Evolutionary conservation across 1,284 basidiomycete genomes (phyloP), one percentile per base, ranked within the genome.

Genomic region (Apiotrichum mycotoxinovorans): DNA sequence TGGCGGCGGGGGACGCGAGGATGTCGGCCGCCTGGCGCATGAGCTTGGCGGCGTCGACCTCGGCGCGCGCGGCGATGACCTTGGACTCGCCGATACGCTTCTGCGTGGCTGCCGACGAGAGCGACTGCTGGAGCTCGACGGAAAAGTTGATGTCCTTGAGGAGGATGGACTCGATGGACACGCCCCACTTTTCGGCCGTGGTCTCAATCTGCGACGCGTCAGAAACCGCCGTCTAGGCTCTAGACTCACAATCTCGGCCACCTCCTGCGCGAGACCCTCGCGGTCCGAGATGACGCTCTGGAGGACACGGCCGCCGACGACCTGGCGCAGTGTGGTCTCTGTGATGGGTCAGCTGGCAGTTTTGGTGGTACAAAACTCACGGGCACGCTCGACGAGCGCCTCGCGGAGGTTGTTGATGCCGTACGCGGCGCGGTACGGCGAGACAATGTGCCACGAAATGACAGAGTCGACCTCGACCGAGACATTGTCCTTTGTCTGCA

Each of bases 181-280:
- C 93, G 77, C 94, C 94, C 94, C 94, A 97, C 77, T 91, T 80
- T 63, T 81, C 78, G 64, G 70, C 74, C 12, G 70, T 93, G 84
- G 51, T 87, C 61, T 76, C 75, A 63, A 77, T 74, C 74, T 73
- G 52, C n/a, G 49, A 41, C n/a, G 41, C 52, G 54, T 48, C 34
- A 38, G 15, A 41, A 47, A 26, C 12, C 25, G 17, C 5, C 23
- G 40, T 46, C 22, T 22, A n/a, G n/a, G n/a, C 34, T 37, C 43
- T 14, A 11, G 14, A 70, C 72, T 84, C 23, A 96, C 90, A 57
- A 97, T 95, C 75, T 95, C 91, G 47, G 91, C 91, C 56, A 97
- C 94, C 77, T 97, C 94, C 69, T 88, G 87, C 4, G 94, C 95
- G 62, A 98, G 92, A 56, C 90, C 91, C 72, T 98, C 95, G 63